Percentiles rank a stretch among this genome's conserved stretches.
phyloP scores from a whole-genome alignment of 2,329 filamentous ascomycete genomes.

The Beauveria pseudobassiana region DNA sequence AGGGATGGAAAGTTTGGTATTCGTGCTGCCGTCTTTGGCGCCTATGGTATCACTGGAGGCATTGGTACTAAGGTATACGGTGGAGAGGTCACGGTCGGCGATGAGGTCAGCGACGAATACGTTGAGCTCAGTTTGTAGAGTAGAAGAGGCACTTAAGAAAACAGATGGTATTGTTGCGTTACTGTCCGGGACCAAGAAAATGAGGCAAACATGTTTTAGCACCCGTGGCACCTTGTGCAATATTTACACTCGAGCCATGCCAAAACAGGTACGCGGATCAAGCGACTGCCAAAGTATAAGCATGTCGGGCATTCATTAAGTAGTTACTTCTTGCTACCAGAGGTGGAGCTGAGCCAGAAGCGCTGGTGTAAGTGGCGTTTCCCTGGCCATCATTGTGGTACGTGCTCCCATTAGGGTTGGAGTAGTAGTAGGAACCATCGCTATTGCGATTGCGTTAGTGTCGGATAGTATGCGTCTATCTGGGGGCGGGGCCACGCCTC shows the following conservation, averaged over 20 bases:
- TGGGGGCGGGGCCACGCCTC: slow-evolving; percentile 17
- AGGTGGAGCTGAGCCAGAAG: slow-evolving; percentile 36
- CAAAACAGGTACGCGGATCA: neutral
- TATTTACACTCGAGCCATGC: neutral
- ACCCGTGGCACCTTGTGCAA: neutral
- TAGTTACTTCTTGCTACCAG: slow-evolving; percentile 6
- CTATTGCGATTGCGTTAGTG: slow-evolving; percentile 22
- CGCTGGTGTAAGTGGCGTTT: slow-evolving; percentile 51
- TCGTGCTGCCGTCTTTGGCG: neutral
- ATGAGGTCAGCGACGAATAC: neutral
- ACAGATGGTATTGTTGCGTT: too few species aligned
- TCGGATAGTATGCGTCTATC: neutral
- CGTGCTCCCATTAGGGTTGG: slow-evolving; percentile 59
- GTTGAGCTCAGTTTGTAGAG: neutral
- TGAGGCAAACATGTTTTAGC: neutral
- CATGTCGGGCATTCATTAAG: neutral
- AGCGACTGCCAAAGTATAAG: neutral
- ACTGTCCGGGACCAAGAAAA: too few species aligned
- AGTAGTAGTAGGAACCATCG: slow-evolving; percentile 66
- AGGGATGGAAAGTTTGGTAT: neutral
- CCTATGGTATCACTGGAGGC: neutral
- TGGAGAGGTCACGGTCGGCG: neutral
- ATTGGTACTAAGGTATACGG: neutral
- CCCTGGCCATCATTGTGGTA: slow-evolving; percentile 59
- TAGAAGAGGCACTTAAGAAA: neutral